A percentile compares a stretch with the other conserved stretches of the same genome.
phyloP scores from a whole-genome alignment of 2,329 filamentous ascomycete species.

The Karstenula rhodostoma region DNA sequence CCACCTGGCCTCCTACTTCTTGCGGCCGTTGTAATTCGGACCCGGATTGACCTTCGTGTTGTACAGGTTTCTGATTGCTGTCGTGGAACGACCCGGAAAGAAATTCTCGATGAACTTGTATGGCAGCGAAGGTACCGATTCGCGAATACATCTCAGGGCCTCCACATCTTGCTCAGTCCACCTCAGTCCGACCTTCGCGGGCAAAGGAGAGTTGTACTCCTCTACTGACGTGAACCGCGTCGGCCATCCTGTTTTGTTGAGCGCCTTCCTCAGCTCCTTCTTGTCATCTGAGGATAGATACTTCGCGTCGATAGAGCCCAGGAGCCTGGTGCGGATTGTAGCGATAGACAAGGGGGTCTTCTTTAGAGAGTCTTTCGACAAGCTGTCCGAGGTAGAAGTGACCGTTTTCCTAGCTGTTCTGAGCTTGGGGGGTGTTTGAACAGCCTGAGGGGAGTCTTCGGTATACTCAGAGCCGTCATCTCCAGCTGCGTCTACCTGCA shows the following conservation, averaged over 20 bases:
- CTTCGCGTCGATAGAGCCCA: background rate
- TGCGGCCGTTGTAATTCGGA: background rate
- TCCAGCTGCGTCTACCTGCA: background rate
- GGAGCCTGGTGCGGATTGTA: background rate
- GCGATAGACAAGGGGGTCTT: background rate
- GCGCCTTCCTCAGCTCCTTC: slow-evolving; percentile 6
- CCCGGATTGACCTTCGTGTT: background rate
- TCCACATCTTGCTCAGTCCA: slow-evolving; percentile 5
- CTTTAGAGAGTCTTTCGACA: background rate
- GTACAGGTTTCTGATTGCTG: background rate
- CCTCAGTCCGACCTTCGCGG: background rate
- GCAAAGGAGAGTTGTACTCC: background rate
- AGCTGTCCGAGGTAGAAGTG: background rate
- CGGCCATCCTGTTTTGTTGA: slow-evolving; percentile 8
- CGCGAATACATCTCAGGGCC: background rate
- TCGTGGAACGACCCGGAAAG: background rate
- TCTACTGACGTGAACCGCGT: slow-evolving; percentile 4
- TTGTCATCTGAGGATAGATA: background rate
- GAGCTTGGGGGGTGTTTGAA: background rate
- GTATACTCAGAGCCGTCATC: slow-evolving; percentile 4
- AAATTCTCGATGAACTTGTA: background rate
- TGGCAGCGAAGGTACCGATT: background rate
- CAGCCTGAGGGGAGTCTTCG: background rate
- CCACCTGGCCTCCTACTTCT: background rate
- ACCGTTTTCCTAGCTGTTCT: background rate